These are phyloP conservation scores for Ascochyta clinopodiicola DNA, from an alignment of 2,329 filamentous ascomycete genomes.

Conservation along the genomic window DNA sequence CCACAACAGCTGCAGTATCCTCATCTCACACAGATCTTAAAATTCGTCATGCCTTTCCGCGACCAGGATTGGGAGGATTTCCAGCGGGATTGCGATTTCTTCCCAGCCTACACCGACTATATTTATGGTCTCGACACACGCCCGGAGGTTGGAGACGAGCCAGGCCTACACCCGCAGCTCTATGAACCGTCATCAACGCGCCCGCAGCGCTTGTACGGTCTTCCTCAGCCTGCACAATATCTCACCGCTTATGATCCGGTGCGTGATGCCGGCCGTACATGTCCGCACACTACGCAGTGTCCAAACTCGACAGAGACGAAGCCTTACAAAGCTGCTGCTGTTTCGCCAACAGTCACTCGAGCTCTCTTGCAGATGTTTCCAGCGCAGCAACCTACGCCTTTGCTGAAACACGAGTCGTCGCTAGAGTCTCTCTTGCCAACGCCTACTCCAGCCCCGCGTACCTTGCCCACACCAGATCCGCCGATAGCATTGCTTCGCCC, in stretches of 20 bases:
- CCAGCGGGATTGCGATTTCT: conserved; percentile 26
- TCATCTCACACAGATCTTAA: neutral
- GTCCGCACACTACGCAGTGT: neutral
- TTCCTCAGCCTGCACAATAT: neutral
- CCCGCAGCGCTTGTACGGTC: conserved; percentile 4
- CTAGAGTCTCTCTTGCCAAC: neutral
- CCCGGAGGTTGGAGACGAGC: conserved; percentile 17
- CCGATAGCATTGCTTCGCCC: neutral
- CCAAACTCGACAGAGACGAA: neutral
- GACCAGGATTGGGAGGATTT: conserved; percentile 26
- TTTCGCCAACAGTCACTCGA: neutral
- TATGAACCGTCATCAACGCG: neutral
- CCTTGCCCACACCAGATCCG: neutral
- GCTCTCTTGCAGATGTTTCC: neutral
- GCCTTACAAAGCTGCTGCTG: too few species aligned
- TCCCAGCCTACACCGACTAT: conserved; percentile 34
- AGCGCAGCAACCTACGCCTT: neutral
- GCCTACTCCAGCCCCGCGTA: neutral
- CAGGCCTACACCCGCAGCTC: conserved; percentile 25
- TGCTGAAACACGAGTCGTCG: neutral
- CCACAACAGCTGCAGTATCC: neutral
- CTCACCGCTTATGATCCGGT: neutral
- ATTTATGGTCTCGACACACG: conserved; percentile 26
- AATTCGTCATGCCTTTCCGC: conserved; percentile 23
- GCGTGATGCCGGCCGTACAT: neutral